These are phyloP conservation scores for Cetraspora pellucida DNA, from an alignment of 192 early-diverging fungal species.

Conservation along the genomic window DNA sequence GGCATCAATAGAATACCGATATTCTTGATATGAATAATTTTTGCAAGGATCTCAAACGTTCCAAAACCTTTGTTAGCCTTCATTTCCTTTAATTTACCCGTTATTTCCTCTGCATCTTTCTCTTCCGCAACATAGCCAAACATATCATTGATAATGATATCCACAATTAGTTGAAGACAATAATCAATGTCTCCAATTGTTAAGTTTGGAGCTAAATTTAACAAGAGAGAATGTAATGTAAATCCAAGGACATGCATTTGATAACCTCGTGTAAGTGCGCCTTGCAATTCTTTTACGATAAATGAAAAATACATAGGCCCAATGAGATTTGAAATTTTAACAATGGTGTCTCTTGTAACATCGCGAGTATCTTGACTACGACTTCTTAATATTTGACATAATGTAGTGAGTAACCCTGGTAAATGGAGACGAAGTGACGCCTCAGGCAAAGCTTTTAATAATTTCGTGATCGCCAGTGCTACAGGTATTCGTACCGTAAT, in stretches of 20 bases:
- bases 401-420: constrained; percentile 81
- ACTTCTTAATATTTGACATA: constrained; percentile 86
- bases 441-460: constrained; percentile 82
- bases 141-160: constrained; percentile 84
- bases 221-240: constrained; percentile 85
- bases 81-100: constrained; percentile 88
- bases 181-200: constrained; percentile 77
- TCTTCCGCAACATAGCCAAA: constrained; percentile 91
- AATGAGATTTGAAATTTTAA: constrained; percentile 83
- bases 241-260: constrained; percentile 95
- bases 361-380: constrained; percentile 85
- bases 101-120: constrained; percentile 87
- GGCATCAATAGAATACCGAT: constrained; percentile 77
- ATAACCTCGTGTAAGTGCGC: constrained; percentile 80
- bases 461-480: constrained; percentile 79
- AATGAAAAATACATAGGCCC: constrained; percentile 86
- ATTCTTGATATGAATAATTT: constrained; percentile 66
- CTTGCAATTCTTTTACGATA: constrained; percentile 82
- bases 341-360: constrained; percentile 79
- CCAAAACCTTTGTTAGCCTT: constrained; percentile 83
- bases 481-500: constrained; percentile 83
- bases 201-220: constrained; percentile 59
- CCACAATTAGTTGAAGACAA: constrained; percentile 69
- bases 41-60: constrained; percentile 82
- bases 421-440: constrained; percentile 77